Evolutionary conservation across 805 yeast genomes (phyloP), one percentile per base, ranked within the genome.

Genomic region (Kuraishia floccosa): DNA sequence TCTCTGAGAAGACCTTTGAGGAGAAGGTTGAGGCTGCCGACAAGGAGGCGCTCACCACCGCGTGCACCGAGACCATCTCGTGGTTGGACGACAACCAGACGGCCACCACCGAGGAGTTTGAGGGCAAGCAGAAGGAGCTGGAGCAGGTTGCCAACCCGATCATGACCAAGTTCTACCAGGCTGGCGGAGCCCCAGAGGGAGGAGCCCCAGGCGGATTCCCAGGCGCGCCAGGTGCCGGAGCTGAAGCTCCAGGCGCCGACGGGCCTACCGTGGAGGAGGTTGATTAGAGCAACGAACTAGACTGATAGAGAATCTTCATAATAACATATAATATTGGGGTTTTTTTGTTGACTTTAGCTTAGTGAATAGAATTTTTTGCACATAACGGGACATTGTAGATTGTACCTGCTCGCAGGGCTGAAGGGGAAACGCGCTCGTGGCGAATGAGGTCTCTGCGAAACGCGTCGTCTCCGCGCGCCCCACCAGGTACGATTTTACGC

Each of bases 51-150:
- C 68, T 85, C 45, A 67, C 72, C 54, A 75, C 76, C 63, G 85
- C 91, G 43, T 79, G 83, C 54, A 84, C 82, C 41, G 91, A 81
- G 64, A 68, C 91, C 47, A 78, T 84, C 50, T 60, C 72, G 40
- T 89, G 96, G 96, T 77, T 89, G 63, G 97, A 87, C 62, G 72
- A 74, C 48, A 84, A 85, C 71, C 89, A 80, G 65, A 73, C 96
- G 43, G 96, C 94, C 47, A 60, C 94, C 33, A 74, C 83, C 37
- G 96, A 89, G 57, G 97, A 87, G 72, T 87, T 65, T 61, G 70
- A 75, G 54, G 94, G 81, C 65, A 80, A 73, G 70, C 94, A 86
- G 71, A 87, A 87, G 78, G 96, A 86, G 66, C 77, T 87, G 53
- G 96, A 89, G 72, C 80, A 74, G 47, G 70, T 79, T 63, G 94